Base-by-base conservation (phyloP, 2,329 filamentous ascomycete genomes). In the Colletotrichum destructivum region DNA sequence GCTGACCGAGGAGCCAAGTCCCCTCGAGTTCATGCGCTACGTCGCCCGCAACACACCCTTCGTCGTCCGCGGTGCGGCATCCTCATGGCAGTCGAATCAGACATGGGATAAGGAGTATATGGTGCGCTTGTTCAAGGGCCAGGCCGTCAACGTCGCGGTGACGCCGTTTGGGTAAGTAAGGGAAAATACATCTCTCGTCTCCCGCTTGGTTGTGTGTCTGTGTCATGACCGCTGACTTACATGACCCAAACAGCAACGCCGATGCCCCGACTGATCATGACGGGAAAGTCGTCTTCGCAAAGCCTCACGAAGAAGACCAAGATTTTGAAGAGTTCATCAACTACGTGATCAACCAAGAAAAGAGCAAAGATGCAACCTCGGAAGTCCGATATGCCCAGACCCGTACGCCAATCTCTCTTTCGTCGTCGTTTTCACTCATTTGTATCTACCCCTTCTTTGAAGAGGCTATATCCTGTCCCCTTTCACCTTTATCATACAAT, bases 21-120 rank as follows among this genome's bases (percentile, higher is more conserved):
- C 94, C 0, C 87, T 96, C 7, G 92, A 95, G 77, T 96, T 96
- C 79, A 92, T 95, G 90, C 89, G 92, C 76, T 92, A 90, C 80
- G 93, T 95, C 23, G 87, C 92, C 18, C 87, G 85, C 46, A 96
- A 96, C 78, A 88, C 90, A 1, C 94, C 94, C 0, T 95, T 96
- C 75, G 88, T 96, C 3, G 84, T 95, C 38, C 87, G 92, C 47
- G 83, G 86, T 11, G 92, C 87, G 3, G 92, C 92, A 1, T 78
- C 77, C 0, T 80, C 86, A 46, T 96, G 93, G 92, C 82, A 84
- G 49, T 92, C 93, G 0, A 84, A 85, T 3, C 84, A 81, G 66
- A 84, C 81, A 62, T 96, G 94, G 94, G 87, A 88, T 71, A 85
- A 87, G 2, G 77, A 82, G 1, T 92, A 91, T 76, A 83, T 96